Evolutionary conservation across 192 early-diverging fungal genomes (phyloP).

Genomic region (Coemansia sp.): DNA sequence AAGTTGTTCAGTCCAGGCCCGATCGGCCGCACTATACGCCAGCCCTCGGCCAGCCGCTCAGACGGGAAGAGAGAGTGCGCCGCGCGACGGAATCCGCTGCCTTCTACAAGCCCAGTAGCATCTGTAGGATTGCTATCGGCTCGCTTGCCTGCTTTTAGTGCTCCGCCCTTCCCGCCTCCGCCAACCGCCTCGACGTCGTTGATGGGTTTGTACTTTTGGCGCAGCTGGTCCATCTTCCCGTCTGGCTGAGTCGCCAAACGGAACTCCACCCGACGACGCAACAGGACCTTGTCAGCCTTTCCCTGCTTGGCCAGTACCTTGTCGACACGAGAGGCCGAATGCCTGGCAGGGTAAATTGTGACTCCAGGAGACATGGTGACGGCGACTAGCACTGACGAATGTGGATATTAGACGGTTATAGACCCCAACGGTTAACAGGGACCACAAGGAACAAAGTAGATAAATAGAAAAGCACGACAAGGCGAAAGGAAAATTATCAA

Average conservation of each 20-base stretch:
- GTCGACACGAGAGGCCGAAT: conserved; percentile 35
- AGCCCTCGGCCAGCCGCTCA: conserved; percentile 58
- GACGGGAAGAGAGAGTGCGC: conserved; percentile 61
- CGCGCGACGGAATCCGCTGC: conserved; percentile 64
- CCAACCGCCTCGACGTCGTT: conserved; percentile 37
- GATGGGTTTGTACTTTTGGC: conserved; percentile 66
- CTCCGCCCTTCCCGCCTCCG: background rate
- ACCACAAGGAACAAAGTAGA: background rate
- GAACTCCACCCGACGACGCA: conserved; percentile 66
- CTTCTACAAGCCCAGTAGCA: conserved; percentile 52
- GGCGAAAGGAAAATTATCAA: background rate
- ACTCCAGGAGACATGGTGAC: conserved; percentile 36
- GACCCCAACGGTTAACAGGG: conserved; percentile 4
- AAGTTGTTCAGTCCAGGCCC: conserved; percentile 73
- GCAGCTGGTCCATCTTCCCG: conserved; percentile 62
- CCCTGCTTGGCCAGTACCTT: conserved; percentile 49
- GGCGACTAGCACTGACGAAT: background rate
- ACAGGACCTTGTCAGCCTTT: conserved; percentile 45
- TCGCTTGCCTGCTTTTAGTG: conserved; percentile 11
- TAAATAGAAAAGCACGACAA: background rate
- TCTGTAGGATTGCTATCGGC: conserved; percentile 14
- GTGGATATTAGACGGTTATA: background rate
- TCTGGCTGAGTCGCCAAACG: conserved; percentile 61
- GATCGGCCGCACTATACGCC: conserved; percentile 61
- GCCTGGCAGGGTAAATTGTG: conserved; percentile 15